Base-by-base conservation (phyloP, 2,329 filamentous ascomycete species). In the Clarireedia homoeocarpa region DNA sequence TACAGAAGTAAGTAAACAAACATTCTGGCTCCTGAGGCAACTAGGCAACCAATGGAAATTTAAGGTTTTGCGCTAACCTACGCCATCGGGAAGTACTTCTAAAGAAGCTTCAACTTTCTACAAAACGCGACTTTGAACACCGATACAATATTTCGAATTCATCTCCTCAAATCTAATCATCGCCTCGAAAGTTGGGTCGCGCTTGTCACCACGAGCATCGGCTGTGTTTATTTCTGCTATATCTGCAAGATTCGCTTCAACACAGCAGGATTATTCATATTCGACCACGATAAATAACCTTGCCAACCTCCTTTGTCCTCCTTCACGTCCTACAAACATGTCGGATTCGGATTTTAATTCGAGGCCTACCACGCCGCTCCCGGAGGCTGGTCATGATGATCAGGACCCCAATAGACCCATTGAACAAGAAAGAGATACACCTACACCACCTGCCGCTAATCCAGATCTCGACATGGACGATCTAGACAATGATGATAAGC, bases 391-490 rank as follows among this genome's bases (percentile, higher is more conserved):
- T n/a, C 51, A 61, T 51, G 63, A 61, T 52, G 27, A 50, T 12
- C 54, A 39, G 51, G 62, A 64, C 36, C 17, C 56, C 27, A 53
- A 63, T 45, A 58, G 57, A 57, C 45, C 57, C 26, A 39, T 47
- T 15, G 64, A 62, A 9, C 60, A 66, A 51, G 64, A 65, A 39
- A 58, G 55, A 20, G 62, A 66, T 46, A 56, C 57, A 14, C 58
- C 61, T 53, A 50, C 61, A 34, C 47, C 60, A 23, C 57, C 60
- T 44, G 57, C 61, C n/a, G 63, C 57, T 36, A 62, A 64, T 26
- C 60, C 63, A n/a, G 62, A 68, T 48, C 58, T 63, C 7, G 67
- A 68, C 55, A 62, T 66, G 59, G 66, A 68, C 48, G 62, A 66
- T 46, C 45, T 55, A n/a, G 62, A 66, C 27, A 62, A 63, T 48